Percentiles rank a stretch among this genome's conserved stretches.
Evolutionary conservation across 345 rosid species (phyloP).

Genomic region (Litchi chinensis): DNA sequence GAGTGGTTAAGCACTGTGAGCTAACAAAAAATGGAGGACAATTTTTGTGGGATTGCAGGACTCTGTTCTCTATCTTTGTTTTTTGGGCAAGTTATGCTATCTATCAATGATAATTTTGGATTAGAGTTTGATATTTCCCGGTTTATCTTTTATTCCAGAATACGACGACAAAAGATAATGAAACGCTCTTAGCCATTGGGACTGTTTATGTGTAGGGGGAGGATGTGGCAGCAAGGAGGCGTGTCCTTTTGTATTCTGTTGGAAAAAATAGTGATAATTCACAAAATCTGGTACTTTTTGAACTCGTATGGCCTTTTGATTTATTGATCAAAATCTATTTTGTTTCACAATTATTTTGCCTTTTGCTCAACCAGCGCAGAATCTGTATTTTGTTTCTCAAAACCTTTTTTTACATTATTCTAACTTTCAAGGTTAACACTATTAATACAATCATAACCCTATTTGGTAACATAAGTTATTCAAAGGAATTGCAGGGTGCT

Average conservation of each 20-base stretch:
- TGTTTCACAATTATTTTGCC: neutral
- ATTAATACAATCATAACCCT: slow-evolving; percentile 1
- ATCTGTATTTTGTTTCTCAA: slow-evolving; percentile 14
- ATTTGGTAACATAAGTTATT: slow-evolving; percentile 90
- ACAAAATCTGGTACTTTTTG: slow-evolving; percentile 59
- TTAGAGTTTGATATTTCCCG: neutral
- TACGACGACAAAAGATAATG: slow-evolving; percentile 77
- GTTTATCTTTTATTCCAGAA: slow-evolving; percentile 52
- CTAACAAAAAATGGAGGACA: neutral
- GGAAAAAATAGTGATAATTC: slow-evolving; percentile 63
- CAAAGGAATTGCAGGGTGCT: slow-evolving; percentile 94
- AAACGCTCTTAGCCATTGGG: slow-evolving; percentile 87
- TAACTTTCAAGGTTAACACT: neutral
- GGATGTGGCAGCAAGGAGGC: slow-evolving; percentile 99
- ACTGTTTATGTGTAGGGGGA: slow-evolving; percentile 99
- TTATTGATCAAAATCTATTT: neutral
- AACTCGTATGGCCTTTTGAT: neutral
- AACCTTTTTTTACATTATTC: neutral
- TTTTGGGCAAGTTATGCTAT: neutral
- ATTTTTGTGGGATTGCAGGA: neutral
- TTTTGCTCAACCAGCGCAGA: neutral
- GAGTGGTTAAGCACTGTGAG: neutral
- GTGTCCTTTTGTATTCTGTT: slow-evolving; percentile 81
- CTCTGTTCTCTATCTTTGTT: neutral
- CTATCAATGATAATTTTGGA: neutral